phyloP scores from a whole-genome alignment of 257 asterid genomes.

The Solanum dulcamara region DNA sequence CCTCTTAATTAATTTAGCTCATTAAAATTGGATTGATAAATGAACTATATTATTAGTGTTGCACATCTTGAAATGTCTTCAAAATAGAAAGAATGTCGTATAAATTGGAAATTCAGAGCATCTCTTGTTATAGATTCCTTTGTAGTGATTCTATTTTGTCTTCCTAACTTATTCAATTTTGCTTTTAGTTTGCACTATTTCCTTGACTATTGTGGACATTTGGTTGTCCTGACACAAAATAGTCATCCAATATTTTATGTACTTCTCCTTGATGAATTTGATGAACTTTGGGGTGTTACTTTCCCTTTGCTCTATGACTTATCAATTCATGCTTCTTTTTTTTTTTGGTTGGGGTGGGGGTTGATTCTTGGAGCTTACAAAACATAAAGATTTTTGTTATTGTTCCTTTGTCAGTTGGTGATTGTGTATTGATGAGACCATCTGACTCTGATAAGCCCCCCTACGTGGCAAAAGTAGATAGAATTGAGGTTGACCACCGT shows the following conservation, averaged over 20 bases:
- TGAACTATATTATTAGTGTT: not conserved
- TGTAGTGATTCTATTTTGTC: not conserved
- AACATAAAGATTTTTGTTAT: not conserved
- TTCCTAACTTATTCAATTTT: not conserved
- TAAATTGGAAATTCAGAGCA: not conserved
- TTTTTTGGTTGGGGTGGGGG: not conserved
- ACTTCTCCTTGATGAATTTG: not conserved
- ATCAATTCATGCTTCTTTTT: not conserved
- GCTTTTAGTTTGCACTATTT: not conserved
- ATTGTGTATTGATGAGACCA: conserved; percentile 75
- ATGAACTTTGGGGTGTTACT: not conserved
- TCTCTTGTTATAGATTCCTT: not conserved
- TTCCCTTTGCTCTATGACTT: not conserved
- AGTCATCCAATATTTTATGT: not conserved
- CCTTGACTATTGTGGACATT: not conserved
- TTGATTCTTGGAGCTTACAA: not conserved
- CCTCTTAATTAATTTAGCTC: not conserved
- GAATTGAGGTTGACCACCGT: conserved; percentile 66
- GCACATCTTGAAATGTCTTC: not conserved
- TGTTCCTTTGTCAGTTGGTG: conserved; percentile 48
- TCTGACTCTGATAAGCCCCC: conserved; percentile 69
- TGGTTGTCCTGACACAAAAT: not conserved
- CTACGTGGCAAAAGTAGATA: conserved; percentile 75
- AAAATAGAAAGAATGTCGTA: not conserved
- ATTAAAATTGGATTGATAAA: not conserved